Conservation (phyloP, 2,329 filamentous ascomycete species). For the Fusarium aywerte region DNA sequence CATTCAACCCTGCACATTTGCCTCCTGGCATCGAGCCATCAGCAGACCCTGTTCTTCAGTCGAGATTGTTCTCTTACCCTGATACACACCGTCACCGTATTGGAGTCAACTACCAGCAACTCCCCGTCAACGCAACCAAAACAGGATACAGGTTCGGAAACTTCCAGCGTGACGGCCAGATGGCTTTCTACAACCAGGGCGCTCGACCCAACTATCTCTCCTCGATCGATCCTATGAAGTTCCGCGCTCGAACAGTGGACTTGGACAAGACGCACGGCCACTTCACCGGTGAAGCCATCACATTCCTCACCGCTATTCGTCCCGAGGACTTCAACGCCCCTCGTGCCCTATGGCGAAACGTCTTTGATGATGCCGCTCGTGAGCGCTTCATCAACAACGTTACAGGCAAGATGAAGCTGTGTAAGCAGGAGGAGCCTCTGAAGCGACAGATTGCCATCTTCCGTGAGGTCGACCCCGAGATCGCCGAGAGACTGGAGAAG, state of each 20-base stretch:
- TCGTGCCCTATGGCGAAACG: slow-evolving; percentile 3
- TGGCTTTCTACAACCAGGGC: slow-evolving; percentile 35
- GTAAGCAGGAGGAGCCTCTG: slow-evolving; percentile 67
- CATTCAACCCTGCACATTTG: slow-evolving; percentile 72
- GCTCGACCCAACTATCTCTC: slow-evolving; percentile 30
- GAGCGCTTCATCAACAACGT: slow-evolving; percentile 68
- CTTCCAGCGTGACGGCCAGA: slow-evolving; percentile 35
- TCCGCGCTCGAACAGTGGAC: slow-evolving; percentile 13
- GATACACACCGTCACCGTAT: slow-evolving; percentile 72
- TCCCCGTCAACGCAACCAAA: slow-evolving; percentile 26
- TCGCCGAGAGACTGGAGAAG: slow-evolving; percentile 69
- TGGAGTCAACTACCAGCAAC: slow-evolving; percentile 68
- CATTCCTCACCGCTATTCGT: slow-evolving; percentile 27
- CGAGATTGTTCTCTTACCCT: slow-evolving; percentile 69
- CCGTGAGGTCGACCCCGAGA: slow-evolving; percentile 68
- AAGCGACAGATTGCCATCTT: slow-evolving; percentile 74
- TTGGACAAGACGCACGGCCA: slow-evolving; percentile 30
- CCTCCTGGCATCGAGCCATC: slow-evolving; percentile 72
- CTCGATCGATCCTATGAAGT: slow-evolving; percentile 30
- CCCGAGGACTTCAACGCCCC: slow-evolving; percentile 35
- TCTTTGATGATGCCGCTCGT: slow-evolving; percentile 16
- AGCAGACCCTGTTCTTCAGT: slow-evolving; percentile 71
- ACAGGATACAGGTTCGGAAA: slow-evolving; percentile 17
- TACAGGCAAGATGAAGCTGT: slow-evolving; percentile 69
- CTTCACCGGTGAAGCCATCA: slow-evolving; percentile 29